phyloP scores from a whole-genome alignment of 2,329 filamentous ascomycete genomes.

The Aspergillus viridinutans region DNA sequence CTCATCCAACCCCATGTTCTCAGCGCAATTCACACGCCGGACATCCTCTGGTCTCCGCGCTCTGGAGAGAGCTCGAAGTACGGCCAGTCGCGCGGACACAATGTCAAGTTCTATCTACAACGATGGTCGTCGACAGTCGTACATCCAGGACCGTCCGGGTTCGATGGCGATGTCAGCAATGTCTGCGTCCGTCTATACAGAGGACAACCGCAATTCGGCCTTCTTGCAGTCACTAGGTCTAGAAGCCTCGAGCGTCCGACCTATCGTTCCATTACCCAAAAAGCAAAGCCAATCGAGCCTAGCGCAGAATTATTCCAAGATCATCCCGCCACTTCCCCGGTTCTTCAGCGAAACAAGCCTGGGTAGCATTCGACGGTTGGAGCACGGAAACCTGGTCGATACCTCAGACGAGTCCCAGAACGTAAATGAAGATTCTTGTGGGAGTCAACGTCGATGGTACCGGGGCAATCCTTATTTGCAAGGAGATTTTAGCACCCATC shows the following conservation, averaged over 20 bases:
- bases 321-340: constrained; percentile 33
- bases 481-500: constrained; percentile 1
- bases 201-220: constrained; percentile 30
- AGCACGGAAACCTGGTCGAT: constrained; percentile 14
- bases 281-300: constrained; percentile 32
- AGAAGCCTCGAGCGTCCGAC: constrained; percentile 18
- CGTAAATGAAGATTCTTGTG: constrained; percentile 15
- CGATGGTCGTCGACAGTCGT: constrained; percentile 28
- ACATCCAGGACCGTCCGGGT: constrained; percentile 27
- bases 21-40: constrained; percentile 31
- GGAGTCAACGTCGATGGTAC: constrained; percentile 21
- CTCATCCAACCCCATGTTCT: constrained; percentile 36
- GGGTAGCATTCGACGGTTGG: constrained; percentile 20
- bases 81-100: constrained; percentile 33
- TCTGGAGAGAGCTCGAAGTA: constrained; percentile 32
- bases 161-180: constrained; percentile 33
- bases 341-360: constrained; percentile 36
- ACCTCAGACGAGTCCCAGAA: constrained; percentile 16
- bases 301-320: constrained; percentile 35
- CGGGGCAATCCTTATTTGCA: constrained; percentile 14
- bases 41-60: constrained; percentile 31
- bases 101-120: constrained; percentile 28
- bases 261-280: constrained; percentile 16
- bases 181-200: constrained; percentile 34
- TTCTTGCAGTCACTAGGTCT: constrained; percentile 28